Evolutionary conservation across 345 rosid species (phyloP), one percentile per base, ranked within the genome.

Genomic region (Brassica cretica): DNA sequence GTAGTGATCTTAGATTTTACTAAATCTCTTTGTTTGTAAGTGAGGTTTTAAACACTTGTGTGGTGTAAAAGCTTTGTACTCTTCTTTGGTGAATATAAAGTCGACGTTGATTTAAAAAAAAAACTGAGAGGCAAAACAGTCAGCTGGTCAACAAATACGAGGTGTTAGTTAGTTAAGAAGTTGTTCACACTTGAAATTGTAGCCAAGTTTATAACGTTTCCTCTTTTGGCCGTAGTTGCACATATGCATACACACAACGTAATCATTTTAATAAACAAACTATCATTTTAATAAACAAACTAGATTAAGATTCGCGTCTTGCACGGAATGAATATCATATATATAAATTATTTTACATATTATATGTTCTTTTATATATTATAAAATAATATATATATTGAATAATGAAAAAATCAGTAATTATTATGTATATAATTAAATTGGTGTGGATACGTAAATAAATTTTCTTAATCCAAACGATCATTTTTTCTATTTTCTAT

Each of bases 141-240:
- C 71, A 64, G 37, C 4, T 37, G 72, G 67, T 65, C 76, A 78
- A 71, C 3, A 65, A 64, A 65, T 11, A 71, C 15, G 32, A 65
- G 16, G n/a, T 8, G 46, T 37, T 56, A 29, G 46, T 37, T 56
- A 29, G 72, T 71, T 41, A 56, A 29, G 81, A 21, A 65, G 76
- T 65, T 71, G 81, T 77, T 65, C 81, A 71, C 76, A 71, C 44
- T 71, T 27, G 18, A 39, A 56, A 11, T 64, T 24, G 59, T 64
- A 77, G n/a, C 39, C 68, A 76, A 61, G 5, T 76, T n/a, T 61
- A 61, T 35, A 37, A 64, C 80, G 71, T 25, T 30, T 39, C 32
- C 15, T 46, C 1, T 58, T 0, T 69, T 65, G n/a, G 72, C 81
- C 76, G 62, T 61, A 61, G 5, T 69, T 25, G 32, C 73, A 60